Evolutionary conservation across 2,329 filamentous ascomycete species (phyloP).

Genomic region (Colletotrichum kahawae): DNA sequence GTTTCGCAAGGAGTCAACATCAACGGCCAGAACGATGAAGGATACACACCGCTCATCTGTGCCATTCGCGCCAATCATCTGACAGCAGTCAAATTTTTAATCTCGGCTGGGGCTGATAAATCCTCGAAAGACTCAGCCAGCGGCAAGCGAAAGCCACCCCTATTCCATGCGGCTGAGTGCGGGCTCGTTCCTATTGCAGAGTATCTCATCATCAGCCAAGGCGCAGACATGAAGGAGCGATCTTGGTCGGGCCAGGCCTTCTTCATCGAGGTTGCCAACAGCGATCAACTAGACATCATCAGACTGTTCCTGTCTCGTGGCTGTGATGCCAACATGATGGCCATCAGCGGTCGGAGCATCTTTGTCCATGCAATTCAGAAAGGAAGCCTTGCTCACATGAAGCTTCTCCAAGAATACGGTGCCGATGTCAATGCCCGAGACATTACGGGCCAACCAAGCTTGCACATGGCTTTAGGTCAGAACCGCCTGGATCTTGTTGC

Average conservation of each 20-base stretch:
- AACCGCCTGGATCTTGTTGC: conserved; percentile 35
- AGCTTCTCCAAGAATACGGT: conserved; percentile 16
- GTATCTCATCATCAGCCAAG: conserved; percentile 20
- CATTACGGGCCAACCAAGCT: conserved; percentile 23
- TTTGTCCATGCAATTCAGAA: conserved; percentile 31
- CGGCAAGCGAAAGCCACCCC: conserved; percentile 25
- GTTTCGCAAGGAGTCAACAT: conserved; percentile 39
- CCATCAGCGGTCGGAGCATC: conserved; percentile 34
- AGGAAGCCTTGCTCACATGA: conserved; percentile 13
- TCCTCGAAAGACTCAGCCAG: conserved; percentile 18
- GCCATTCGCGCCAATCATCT: conserved; percentile 36
- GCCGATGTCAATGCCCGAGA: conserved; percentile 33
- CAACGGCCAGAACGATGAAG: conserved; percentile 39
- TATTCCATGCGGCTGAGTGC: conserved; percentile 27
- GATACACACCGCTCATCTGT: conserved; percentile 37
- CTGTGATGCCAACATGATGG: conserved; percentile 35
- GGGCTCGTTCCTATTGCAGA: conserved; percentile 13
- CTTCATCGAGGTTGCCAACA: conserved; percentile 18
- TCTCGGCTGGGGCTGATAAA: conserved; percentile 34
- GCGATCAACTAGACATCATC: conserved; percentile 18
- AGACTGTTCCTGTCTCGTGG: conserved; percentile 35
- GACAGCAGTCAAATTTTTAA: conserved; percentile 35
- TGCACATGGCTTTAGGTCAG: conserved; percentile 30
- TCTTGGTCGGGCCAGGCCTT: conserved; percentile 13
- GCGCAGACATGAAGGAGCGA: conserved; percentile 21